phyloP scores from a whole-genome alignment of 2,329 filamentous ascomycete genomes.

The Colletotrichum sp. region DNA sequence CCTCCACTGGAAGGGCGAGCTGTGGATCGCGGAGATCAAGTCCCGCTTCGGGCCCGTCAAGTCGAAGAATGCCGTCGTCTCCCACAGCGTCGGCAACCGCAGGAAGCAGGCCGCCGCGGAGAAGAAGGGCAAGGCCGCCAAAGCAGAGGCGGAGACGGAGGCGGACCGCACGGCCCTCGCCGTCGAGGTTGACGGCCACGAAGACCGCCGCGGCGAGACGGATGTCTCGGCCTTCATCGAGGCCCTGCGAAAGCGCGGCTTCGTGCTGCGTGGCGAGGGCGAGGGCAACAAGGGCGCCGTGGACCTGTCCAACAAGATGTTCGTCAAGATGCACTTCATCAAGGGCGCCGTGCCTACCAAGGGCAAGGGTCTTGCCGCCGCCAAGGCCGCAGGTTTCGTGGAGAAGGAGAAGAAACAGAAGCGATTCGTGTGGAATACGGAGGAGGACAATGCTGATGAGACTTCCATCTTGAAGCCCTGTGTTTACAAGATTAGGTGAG shows the following conservation, averaged over 20 bases:
- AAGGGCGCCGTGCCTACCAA: conserved; percentile 78
- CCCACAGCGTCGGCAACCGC: conserved; percentile 75
- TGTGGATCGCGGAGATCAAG: conserved; percentile 98
- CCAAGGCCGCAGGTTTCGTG: conserved; percentile 62
- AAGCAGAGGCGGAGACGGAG: conserved; percentile 40
- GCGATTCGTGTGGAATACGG: conserved; percentile 65
- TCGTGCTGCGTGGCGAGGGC: conserved; percentile 73
- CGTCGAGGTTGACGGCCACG: conserved; percentile 73
- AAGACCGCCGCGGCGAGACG: conserved; percentile 72
- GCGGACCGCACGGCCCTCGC: conserved; percentile 62
- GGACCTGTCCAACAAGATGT: conserved; percentile 95
- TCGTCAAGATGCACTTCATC: conserved; percentile 94
- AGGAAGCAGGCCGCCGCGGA: conserved; percentile 51
- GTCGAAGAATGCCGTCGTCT: conserved; percentile 49
- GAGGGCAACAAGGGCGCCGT: conserved; percentile 57
- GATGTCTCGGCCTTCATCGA: conserved; percentile 89
- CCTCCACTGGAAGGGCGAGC: conserved; percentile 90
- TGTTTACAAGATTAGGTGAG: conserved; percentile 86
- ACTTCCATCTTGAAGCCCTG: conserved; percentile 83
- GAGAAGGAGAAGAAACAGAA: conserved; percentile 50
- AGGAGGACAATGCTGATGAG: conserved; percentile 64
- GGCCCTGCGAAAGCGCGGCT: conserved; percentile 80
- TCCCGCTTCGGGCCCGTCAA: conserved; percentile 72
- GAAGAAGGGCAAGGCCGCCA: conserved; percentile 51
- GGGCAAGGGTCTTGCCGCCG: conserved; percentile 71